Conservation (phyloP, 2,329 filamentous ascomycete genomes). For the Gnomoniopsis sp. region DNA sequence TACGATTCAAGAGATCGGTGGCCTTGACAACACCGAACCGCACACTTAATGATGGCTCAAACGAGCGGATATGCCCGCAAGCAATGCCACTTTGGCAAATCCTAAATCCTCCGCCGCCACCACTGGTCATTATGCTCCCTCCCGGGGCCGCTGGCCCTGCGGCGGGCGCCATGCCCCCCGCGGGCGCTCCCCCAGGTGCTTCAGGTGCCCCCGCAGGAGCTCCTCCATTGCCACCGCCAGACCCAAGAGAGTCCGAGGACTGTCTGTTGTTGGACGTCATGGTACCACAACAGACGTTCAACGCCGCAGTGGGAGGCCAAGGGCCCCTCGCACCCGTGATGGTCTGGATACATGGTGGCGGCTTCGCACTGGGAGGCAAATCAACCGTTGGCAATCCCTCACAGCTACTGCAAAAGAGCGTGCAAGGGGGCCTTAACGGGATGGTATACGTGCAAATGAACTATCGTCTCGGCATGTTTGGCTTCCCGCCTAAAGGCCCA, state of each 20-base stretch:
- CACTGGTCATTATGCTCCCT: not conserved
- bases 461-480: conserved; percentile 42
- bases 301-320: not conserved
- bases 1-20: not conserved
- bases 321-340: conserved; percentile 40
- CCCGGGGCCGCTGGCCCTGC: not conserved
- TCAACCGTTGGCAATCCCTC: conserved; percentile 5
- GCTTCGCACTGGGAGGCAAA: conserved; percentile 39
- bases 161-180: too few species aligned
- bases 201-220: not conserved
- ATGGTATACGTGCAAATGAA: conserved; percentile 45
- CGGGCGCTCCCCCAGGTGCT: too few species aligned
- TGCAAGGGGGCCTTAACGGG: conserved; percentile 23
- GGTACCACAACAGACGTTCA: conserved; percentile 22
- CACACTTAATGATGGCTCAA: not conserved
- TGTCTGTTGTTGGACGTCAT: conserved; percentile 48
- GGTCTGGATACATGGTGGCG: conserved; percentile 44
- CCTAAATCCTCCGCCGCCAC: not conserved
- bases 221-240: not conserved
- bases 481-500: conserved; percentile 39
- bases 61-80: not conserved
- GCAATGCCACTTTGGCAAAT: not conserved
- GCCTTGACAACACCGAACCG: not conserved
- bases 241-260: conserved; percentile 31
- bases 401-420: not conserved